A percentile compares a stretch with the other conserved stretches of the same genome.
Evolutionary conservation across 345 rosid genomes (phyloP).

Genomic region (Corchorus olitorius): DNA sequence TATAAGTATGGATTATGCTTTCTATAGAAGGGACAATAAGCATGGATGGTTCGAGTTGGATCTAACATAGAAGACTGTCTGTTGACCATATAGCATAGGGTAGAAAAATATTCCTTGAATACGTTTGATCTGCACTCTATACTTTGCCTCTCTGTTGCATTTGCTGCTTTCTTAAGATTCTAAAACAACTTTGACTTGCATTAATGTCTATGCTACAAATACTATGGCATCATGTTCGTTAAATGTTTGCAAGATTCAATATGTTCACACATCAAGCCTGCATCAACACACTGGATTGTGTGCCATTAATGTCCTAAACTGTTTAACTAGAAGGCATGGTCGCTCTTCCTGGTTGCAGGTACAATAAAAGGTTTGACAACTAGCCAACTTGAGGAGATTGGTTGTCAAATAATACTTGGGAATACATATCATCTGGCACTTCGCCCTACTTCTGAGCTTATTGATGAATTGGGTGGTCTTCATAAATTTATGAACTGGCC

Average conservation of each 20-base stretch:
- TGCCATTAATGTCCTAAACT: not conserved
- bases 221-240: not conserved
- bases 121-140: not conserved
- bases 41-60: not conserved
- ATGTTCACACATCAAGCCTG: not conserved
- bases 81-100: not conserved
- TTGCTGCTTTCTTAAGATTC: not conserved
- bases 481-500: conserved; percentile 91
- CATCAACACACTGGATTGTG: too few relatives aligned
- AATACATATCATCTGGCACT: conserved; percentile 85
- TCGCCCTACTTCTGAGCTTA: conserved; percentile 78
- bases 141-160: not conserved
- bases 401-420: conserved; percentile 85
- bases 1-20: not conserved
- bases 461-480: conserved; percentile 77
- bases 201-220: not conserved
- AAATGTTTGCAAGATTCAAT: not conserved
- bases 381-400: conserved; percentile 81
- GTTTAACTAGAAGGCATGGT: conserved; percentile 10
- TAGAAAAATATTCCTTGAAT: not conserved
- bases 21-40: not conserved
- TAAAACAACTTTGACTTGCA: not conserved
- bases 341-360: conserved; percentile 45
- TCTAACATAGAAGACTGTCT: not conserved
- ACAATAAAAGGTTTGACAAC: conserved; percentile 78